Evolutionary conservation across 1,284 basidiomycete species (phyloP).

Genomic region (Rhodotorula sp.): DNA sequence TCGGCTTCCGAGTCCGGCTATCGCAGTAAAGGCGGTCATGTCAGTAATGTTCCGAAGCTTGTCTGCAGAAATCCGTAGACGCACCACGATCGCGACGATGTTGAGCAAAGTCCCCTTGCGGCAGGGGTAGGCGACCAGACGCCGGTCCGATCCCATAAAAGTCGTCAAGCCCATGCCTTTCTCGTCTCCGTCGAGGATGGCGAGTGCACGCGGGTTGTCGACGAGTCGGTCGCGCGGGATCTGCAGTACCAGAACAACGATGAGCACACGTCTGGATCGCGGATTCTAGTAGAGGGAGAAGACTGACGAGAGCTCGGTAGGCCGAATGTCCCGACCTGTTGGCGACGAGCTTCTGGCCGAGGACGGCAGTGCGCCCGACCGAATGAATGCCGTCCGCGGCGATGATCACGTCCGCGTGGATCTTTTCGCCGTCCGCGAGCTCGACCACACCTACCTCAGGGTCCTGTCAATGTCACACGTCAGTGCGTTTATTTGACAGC

Average conservation of each 20-base stretch:
- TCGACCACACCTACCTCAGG: conserved; percentile 38
- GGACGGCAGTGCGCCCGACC: conserved; percentile 38
- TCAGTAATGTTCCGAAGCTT: neutral
- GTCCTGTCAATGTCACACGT: conserved; percentile 26
- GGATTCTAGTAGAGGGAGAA: neutral
- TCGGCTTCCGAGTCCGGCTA: conserved; percentile 43
- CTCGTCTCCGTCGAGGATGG: conserved; percentile 19
- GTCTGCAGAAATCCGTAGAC: neutral
- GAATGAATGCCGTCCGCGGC: conserved; percentile 48
- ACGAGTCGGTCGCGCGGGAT: conserved; percentile 7
- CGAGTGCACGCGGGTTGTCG: neutral
- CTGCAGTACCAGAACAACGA: neutral
- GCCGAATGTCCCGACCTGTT: conserved; percentile 44
- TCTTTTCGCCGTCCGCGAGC: conserved; percentile 38
- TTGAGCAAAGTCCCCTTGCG: conserved; percentile 42
- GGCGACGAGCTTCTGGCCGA: conserved; percentile 38
- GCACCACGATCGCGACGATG: conserved; percentile 44
- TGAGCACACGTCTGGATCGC: neutral
- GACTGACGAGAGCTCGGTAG: conserved; percentile 38
- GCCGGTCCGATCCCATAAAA: conserved; percentile 38
- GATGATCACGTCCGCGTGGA: conserved; percentile 44
- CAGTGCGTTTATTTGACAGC: neutral
- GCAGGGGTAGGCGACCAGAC: conserved; percentile 42
- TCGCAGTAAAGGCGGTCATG: conserved; percentile 2
- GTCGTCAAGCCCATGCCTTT: conserved; percentile 29